A percentile compares a stretch with the other conserved stretches of the same genome.
Evolutionary conservation across 2,329 filamentous ascomycete genomes (phyloP).

Genomic region (Phialophora expanda): DNA sequence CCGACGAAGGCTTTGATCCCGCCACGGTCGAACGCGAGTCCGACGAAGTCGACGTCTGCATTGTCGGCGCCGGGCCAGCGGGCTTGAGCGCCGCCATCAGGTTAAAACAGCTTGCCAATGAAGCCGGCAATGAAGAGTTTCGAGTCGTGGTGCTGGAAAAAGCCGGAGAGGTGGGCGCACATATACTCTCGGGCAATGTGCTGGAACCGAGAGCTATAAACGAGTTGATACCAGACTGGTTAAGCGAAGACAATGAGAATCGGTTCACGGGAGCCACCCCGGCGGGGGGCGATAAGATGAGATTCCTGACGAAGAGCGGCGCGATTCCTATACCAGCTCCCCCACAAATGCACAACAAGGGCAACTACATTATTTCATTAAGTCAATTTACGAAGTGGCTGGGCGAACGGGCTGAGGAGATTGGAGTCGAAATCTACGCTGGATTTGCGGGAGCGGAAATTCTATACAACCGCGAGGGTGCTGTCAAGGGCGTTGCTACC

Average conservation of each 20-base stretch:
- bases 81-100: conserved; percentile 92
- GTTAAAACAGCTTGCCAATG: conserved; percentile 92
- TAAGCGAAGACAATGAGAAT: conserved; percentile 82
- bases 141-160: conserved; percentile 92
- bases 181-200: conserved; percentile 95
- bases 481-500: conserved; percentile 91
- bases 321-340: conserved; percentile 83
- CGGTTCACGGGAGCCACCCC: conserved; percentile 87
- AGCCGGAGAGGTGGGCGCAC: conserved; percentile 89
- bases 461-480: conserved; percentile 82
- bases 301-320: conserved; percentile 82
- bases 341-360: conserved; percentile 97
- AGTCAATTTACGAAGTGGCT: conserved; percentile 97
- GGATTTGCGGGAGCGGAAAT: conserved; percentile 95
- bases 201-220: conserved; percentile 86
- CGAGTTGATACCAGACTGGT: conserved; percentile 93
- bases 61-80: conserved; percentile 89
- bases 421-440: conserved; percentile 94
- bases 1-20: conserved; percentile 66
- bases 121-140: conserved; percentile 94
- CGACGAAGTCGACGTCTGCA: conserved; percentile 94
- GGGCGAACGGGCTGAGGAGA: conserved; percentile 91
- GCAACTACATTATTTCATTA: conserved; percentile 95
- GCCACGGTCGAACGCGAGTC: conserved; percentile 77
- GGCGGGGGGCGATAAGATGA: conserved; percentile 84